A percentile compares a stretch with the other conserved stretches of the same genome.
These are phyloP conservation scores for Hawksworthiomyces lignivorus DNA, from an alignment of 2,329 filamentous ascomycete genomes.

Conservation along the genomic window DNA sequence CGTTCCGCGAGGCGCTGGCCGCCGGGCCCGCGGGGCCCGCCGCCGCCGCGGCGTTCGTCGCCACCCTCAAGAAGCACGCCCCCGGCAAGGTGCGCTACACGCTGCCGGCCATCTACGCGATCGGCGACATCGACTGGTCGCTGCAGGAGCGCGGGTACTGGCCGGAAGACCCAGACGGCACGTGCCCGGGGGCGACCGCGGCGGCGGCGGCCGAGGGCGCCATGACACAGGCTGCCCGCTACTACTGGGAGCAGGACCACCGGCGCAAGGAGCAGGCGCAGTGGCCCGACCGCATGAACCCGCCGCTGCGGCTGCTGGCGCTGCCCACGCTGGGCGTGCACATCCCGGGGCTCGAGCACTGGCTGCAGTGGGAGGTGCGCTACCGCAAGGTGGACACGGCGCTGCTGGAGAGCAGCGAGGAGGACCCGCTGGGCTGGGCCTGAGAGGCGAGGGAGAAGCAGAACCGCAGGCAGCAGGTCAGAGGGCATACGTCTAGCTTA, in stretches of 20 bases:
- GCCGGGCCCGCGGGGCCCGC: background rate
- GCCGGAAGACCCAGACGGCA: constrained; percentile 3
- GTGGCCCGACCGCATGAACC: background rate
- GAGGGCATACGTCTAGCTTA: too few relatives aligned
- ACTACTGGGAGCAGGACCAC: constrained; percentile 11
- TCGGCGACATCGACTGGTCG: constrained; percentile 25
- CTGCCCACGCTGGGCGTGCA: constrained; percentile 45
- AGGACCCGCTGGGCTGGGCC: background rate
- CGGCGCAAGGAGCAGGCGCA: background rate
- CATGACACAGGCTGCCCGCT: background rate
- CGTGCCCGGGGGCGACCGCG: too few relatives aligned
- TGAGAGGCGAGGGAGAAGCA: too few relatives aligned
- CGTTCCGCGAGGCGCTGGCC: constrained; percentile 38
- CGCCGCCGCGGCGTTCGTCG: constrained; percentile 23
- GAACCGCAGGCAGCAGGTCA: too few relatives aligned
- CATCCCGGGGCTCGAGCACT: constrained; percentile 38
- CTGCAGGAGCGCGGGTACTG: constrained; percentile 15
- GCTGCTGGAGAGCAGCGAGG: constrained; percentile 22
- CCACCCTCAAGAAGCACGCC: constrained; percentile 39
- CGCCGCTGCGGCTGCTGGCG: constrained; percentile 37
- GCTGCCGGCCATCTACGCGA: constrained; percentile 46
- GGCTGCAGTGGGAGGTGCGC: constrained; percentile 41
- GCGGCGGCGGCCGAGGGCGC: too few relatives aligned
- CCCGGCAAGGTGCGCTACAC: constrained; percentile 49
- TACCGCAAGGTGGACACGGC: constrained; percentile 42